Evolutionary conservation across 177 flowering plant genomes (phyloP).

Genomic region (Tripterygium wilfordii): DNA sequence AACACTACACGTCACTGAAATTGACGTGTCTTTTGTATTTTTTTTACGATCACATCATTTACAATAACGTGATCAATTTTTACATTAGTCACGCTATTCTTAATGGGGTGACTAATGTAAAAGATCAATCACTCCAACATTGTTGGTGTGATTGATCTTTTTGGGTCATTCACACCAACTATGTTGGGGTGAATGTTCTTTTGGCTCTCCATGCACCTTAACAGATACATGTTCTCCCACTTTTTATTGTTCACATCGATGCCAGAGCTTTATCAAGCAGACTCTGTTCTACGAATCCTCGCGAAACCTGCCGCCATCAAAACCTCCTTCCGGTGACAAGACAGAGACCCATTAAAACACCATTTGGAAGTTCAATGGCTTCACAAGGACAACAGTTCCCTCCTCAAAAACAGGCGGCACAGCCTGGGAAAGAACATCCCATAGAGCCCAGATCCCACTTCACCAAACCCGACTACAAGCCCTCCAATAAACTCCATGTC

Average conservation of each 20-base stretch:
- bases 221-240: background rate
- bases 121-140: no score
- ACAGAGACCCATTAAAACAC: background rate
- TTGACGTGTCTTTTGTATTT: no score
- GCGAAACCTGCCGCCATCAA: background rate
- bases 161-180: no score
- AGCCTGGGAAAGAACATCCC: conserved; percentile 53
- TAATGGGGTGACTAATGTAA: no score
- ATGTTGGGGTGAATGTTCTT: no score
- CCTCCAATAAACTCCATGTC: conserved; percentile 47
- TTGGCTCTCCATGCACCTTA: no score
- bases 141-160: no score
- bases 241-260: no score
- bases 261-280: background rate
- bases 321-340: background rate
- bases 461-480: conserved; percentile 31
- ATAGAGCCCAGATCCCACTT: conserved; percentile 50
- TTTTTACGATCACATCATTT: no score
- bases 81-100: no score
- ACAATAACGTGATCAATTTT: no score
- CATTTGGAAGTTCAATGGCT: conserved; percentile 11
- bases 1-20: no score
- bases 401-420: conserved; percentile 42
- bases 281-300: background rate
- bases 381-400: conserved; percentile 29